Evolutionary conservation across 2,329 filamentous ascomycete genomes (phyloP).

Genomic region (Aspergillus flavus): DNA sequence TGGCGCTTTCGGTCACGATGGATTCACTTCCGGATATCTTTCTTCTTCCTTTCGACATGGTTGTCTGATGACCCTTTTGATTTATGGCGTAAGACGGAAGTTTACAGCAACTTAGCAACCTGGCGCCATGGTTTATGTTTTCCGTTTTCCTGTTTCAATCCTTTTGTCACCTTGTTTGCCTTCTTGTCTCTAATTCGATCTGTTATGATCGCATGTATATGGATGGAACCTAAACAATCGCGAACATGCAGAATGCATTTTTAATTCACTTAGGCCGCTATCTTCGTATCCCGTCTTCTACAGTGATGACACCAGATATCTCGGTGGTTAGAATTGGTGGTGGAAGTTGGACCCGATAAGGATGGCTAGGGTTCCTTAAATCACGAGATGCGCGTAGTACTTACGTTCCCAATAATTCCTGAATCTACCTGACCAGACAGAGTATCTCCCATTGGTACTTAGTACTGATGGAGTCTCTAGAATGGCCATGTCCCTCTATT

Average conservation of each 20-base stretch:
- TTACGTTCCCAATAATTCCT: too few relatives aligned
- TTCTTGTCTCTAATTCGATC: conserved; percentile 7
- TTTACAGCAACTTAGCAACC: neutral
- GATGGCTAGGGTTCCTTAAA: neutral
- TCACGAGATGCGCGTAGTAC: too few relatives aligned
- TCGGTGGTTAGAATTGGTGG: neutral
- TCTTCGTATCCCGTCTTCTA: neutral
- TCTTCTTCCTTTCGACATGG: neutral
- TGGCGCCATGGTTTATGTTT: conserved; percentile 1
- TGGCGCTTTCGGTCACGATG: neutral
- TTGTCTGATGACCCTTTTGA: neutral
- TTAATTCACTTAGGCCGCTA: neutral
- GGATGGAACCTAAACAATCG: conserved; percentile 1
- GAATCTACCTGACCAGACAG: too few relatives aligned
- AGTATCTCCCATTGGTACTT: too few relatives aligned
- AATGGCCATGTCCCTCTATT: neutral
- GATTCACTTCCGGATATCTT: neutral
- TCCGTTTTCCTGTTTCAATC: neutral
- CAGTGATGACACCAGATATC: neutral
- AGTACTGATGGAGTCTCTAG: neutral
- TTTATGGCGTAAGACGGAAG: conserved; percentile 1
- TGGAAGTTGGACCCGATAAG: neutral
- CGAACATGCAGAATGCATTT: neutral
- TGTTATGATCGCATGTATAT: neutral
- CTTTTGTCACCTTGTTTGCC: neutral